Base-by-base conservation (phyloP, 495 filamentous ascomycete species). In the Penicillium turbatum region DNA sequence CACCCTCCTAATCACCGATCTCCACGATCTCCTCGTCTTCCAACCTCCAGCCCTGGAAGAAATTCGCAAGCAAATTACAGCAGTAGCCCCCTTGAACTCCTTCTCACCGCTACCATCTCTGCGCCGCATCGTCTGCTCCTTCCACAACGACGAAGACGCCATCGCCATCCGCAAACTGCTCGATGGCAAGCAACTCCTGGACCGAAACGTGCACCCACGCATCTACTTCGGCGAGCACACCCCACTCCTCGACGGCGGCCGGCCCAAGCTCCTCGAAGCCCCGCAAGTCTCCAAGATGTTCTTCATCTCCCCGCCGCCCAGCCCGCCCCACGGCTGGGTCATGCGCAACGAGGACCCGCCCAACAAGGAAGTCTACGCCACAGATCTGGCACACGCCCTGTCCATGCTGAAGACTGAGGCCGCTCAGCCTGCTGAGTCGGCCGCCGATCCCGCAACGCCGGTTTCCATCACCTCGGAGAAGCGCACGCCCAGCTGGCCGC, bases 241-340 rank as follows among this genome's bases (percentile, higher is more conserved):
- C 3, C 85, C 84, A 21, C 73, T 86, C 24, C 65, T 82, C 55
- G 82, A 82, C 50, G 66, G 76, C 36, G 77, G 65, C 16, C 56
- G 56, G 0, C 55, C 49, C 17, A 67, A 67, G 19, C 87, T 92
- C 54, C 81, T 98, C 6, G 78, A 86, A 34, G 84, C 90, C 1
- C 93, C 93, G 12, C 88, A 95, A 56, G 75, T 84, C 38, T 84
- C 88, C 59, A 97, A 96, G 74, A 80, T 96, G 32, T 96, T 97
- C 80, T 97, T 98, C 75, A 97, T 98, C 74, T 89, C 84, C 51
- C 93, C 93, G 31, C 93, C 93, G 9, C 95, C 93, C 1, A 84
- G 79, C 53, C 93, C 93, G 44, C 93, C 93, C 2, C 87, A 90
- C 64, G 93, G 92, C 34, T 98, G 93, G 93, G 87, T 92, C 70